Evolutionary conservation across 495 filamentous ascomycete species (phyloP).

Genomic region (Penicillium psychrofluorescens): DNA sequence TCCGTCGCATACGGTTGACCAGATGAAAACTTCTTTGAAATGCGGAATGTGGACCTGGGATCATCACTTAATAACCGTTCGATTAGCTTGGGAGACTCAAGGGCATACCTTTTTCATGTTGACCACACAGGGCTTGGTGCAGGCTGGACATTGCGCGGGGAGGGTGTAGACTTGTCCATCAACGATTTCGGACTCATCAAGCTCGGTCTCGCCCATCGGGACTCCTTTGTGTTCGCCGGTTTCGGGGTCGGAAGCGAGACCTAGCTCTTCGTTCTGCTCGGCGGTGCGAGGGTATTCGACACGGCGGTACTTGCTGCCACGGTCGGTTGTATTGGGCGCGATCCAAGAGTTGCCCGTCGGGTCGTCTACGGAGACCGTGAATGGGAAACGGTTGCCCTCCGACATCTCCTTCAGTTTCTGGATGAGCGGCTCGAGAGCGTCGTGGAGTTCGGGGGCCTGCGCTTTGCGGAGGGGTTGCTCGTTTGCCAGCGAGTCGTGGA

Average conservation of each 20-base stretch:
- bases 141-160: conserved; percentile 85
- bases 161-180: conserved; percentile 87
- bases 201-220: background rate
- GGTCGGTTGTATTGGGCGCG: conserved; percentile 70
- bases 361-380: conserved; percentile 79
- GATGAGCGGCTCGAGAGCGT: conserved; percentile 68
- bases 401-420: conserved; percentile 64
- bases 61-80: background rate
- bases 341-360: conserved; percentile 97
- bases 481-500: conserved; percentile 66
- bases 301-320: conserved; percentile 68
- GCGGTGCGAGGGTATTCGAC: conserved; percentile 72
- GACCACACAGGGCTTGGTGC: conserved; percentile 69
- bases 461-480: conserved; percentile 70
- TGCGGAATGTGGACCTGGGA: conserved; percentile 84
- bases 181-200: conserved; percentile 38
- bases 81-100: background rate
- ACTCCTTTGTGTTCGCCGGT: conserved; percentile 18
- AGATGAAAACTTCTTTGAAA: conserved; percentile 92
- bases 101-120: conserved; percentile 48
- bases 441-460: conserved; percentile 63
- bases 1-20: conserved; percentile 72
- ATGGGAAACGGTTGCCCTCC: conserved; percentile 70
- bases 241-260: conserved; percentile 46
- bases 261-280: conserved; percentile 78